Evolutionary conservation across 768 basidiomycete species (phyloP), one percentile per base, ranked within the genome.

Genomic region (Xerocomellus amylosporus): DNA sequence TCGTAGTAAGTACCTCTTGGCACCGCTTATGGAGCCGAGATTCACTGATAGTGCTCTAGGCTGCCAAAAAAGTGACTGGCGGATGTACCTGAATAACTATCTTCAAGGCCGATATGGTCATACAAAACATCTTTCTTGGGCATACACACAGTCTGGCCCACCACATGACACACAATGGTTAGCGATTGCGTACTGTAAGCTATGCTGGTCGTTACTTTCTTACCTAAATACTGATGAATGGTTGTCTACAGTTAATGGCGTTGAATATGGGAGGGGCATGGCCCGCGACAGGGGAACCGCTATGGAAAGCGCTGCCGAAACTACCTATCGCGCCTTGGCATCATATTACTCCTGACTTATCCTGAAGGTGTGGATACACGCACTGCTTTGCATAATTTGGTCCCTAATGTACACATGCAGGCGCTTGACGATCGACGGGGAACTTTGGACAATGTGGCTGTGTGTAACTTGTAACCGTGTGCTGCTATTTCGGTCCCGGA

Each of bases 91-190:
- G 30, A 69, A 69, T 49, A 69, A 69, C 61, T 69, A 42, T 33
- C 67, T 71, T 34, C 70, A 69, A 51, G 63, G 58, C 7, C 65
- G 69, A 55, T 70, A 70, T 46, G 68, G 68, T 17, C 70, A 67
- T 30, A 64, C 67, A n/a, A 53, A 48, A 51, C 7, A 51, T 19
- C 56, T 71, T 33, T 40, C 65, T n/a, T 69, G 68, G 68, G 14
- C 61, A 8, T 8, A 44, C 40, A 4, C 56, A 30, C 65, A 58
- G 24, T 54, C 57, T 22, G 68, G 68, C 20, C 58, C 69, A 22
- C 49, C 59, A 30, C 59, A 69, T 28, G 50, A 68, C 8, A 58
- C 67, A 22, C 58, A 53, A 43, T 69, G 68, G 68, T 19, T 36
- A 38, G 60, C 58, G 2, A 43, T 65, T 56, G 65, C 63, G 13